Evolutionary conservation across 2,329 filamentous ascomycete genomes (phyloP).

Genomic region (Scedosporium boydii): DNA sequence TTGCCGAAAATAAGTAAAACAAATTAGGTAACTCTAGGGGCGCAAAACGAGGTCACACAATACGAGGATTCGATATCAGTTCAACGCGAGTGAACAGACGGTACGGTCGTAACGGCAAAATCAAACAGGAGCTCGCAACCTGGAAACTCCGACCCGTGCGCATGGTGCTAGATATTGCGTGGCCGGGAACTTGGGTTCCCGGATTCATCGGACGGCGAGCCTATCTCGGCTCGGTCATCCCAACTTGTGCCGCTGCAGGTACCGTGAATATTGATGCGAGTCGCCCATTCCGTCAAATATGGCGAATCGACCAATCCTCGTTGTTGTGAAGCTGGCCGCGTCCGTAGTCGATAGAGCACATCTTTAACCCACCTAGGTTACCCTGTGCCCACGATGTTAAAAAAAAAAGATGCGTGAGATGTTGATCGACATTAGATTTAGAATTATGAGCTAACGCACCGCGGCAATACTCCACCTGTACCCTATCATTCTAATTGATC

Average conservation of each 20-base stretch:
- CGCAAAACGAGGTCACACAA: not conserved
- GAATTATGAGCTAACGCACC: too few species aligned
- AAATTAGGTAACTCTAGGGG: not conserved
- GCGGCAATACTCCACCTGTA: too few species aligned
- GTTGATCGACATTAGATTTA: too few species aligned
- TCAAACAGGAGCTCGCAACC: not conserved
- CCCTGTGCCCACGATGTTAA: too few species aligned
- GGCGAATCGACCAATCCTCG: not conserved
- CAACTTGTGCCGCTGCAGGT: not conserved
- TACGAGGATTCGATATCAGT: not conserved
- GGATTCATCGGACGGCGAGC: not conserved
- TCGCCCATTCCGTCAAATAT: not conserved
- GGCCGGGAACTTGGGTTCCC: not conserved
- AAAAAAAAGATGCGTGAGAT: too few species aligned
- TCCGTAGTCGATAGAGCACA: too few species aligned
- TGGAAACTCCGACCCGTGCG: not conserved
- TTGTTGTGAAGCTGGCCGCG: too few species aligned
- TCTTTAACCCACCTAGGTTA: too few species aligned
- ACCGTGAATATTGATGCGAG: not conserved
- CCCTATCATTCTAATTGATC: too few species aligned
- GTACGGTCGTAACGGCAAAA: not conserved
- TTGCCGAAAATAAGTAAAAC: not conserved
- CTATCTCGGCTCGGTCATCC: not conserved
- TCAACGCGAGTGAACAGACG: not conserved
- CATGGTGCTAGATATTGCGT: not conserved